A percentile compares a stretch with the other conserved stretches of the same genome.
Conservation (phyloP, 305 asterid genomes). For the Ilex paraguariensis region DNA sequence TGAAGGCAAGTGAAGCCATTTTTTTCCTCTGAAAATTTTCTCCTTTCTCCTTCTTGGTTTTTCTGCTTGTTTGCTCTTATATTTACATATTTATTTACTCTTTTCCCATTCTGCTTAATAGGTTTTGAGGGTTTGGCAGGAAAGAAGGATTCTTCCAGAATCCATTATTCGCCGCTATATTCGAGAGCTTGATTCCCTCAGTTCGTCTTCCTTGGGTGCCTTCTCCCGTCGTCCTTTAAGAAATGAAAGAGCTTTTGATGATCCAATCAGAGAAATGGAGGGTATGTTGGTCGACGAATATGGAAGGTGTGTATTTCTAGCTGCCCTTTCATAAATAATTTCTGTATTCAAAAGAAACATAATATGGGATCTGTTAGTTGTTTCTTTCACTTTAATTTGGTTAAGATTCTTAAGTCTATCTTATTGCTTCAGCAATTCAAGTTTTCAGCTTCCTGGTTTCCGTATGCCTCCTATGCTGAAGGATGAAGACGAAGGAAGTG, state of each 20-base stretch:
- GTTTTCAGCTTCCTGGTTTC: conserved; percentile 83
- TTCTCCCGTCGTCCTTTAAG: conserved; percentile 60
- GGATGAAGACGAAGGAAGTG: conserved; percentile 60
- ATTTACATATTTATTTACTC: conserved; percentile 9
- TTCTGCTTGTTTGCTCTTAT: conserved; percentile 1
- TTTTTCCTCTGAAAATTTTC: conserved; percentile 7
- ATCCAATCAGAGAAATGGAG: conserved; percentile 88
- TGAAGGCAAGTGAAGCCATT: conserved; percentile 57
- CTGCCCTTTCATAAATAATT: conserved; percentile 2
- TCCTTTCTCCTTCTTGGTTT: conserved; percentile 4
- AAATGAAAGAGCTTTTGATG: conserved; percentile 86
- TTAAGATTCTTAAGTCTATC: conserved; percentile 11
- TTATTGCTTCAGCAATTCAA: conserved; percentile 67
- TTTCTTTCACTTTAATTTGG: background rate
- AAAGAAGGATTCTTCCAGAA: conserved; percentile 80
- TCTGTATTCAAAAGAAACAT: no score
- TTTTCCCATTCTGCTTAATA: conserved; percentile 26
- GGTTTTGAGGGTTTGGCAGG: conserved; percentile 96
- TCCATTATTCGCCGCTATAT: conserved; percentile 70
- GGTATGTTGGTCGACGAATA: conserved; percentile 93
- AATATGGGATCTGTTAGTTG: no score
- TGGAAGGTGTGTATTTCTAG: conserved; percentile 57
- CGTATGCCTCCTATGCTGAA: conserved; percentile 79
- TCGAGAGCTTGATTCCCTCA: conserved; percentile 76
- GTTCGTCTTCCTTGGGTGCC: conserved; percentile 54